These are phyloP conservation scores for Fraxinus velutina DNA, from an alignment of 305 asterid genomes.

Conservation along the genomic window DNA sequence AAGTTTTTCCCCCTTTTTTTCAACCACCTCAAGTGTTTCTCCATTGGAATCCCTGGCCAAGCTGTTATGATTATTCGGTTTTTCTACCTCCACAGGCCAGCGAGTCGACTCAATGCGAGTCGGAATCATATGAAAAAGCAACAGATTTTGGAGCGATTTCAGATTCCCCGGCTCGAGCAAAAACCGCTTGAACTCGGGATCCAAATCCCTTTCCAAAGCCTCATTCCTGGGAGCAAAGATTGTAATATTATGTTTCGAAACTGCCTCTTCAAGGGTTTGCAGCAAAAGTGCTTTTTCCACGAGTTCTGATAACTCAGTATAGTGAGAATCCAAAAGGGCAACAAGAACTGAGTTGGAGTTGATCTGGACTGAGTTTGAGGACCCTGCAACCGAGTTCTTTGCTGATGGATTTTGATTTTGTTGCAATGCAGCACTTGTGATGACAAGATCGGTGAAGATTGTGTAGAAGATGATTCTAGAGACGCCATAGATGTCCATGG, in stretches of 20 bases:
- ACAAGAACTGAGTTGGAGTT: constrained; percentile 40
- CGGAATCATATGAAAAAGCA: constrained; percentile 4
- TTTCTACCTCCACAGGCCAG: background rate
- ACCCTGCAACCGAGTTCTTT: background rate
- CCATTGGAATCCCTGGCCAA: background rate
- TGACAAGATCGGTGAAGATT: background rate
- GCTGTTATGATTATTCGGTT: background rate
- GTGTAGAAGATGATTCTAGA: background rate
- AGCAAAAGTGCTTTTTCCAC: constrained; percentile 39
- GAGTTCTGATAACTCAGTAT: constrained; percentile 34
- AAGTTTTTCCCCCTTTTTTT: constrained; percentile 4
- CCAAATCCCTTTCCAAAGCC: constrained; percentile 11
- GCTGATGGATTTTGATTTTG: constrained; percentile 11
- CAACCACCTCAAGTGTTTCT: background rate
- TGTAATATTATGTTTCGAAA: background rate
- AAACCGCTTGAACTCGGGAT: constrained; percentile 11
- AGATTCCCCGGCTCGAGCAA: constrained; percentile 1
- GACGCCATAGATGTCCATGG: constrained; percentile 6
- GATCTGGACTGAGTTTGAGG: constrained; percentile 19
- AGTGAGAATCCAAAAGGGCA: constrained; percentile 35
- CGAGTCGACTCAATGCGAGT: constrained; percentile 3
- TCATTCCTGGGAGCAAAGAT: background rate
- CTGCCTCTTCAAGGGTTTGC: constrained; percentile 27
- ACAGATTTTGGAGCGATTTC: background rate
- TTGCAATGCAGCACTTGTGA: constrained; percentile 1